Evolutionary conservation across 371 early-diverging fungal species (phyloP).

Genomic region (Mucor velutinosus): DNA sequence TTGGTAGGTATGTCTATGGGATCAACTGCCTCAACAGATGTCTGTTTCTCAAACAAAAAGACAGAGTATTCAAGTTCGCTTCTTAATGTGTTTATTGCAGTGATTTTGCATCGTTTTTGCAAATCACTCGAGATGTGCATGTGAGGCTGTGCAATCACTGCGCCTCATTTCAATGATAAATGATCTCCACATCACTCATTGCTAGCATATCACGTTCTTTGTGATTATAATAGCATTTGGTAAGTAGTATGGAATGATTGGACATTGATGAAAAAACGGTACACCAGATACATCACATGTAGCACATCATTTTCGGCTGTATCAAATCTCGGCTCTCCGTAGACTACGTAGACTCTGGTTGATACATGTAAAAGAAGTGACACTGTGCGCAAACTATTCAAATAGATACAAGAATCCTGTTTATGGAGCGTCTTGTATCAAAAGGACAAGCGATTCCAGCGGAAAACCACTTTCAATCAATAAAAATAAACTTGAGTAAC

Average conservation of each 20-base stretch:
- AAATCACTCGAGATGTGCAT: not conserved
- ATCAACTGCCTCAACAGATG: not conserved
- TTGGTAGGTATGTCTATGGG: not conserved
- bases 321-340: no score
- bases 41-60: not conserved
- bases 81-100: not conserved
- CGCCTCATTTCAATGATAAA: not conserved
- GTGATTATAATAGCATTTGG: not conserved
- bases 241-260: not conserved
- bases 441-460: no score
- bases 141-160: not conserved
- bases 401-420: no score
- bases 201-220: not conserved
- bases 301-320: not conserved
- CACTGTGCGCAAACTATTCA: no score
- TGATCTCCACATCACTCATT: not conserved
- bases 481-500: no score
- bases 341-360: no score
- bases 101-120: not conserved
- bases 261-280: not conserved
- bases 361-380: no score
- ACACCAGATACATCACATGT: not conserved
- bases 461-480: no score
- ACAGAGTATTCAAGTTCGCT: not conserved
- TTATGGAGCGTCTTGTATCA: no score